These are phyloP conservation scores for Hypomyces perniciosus DNA, from an alignment of 2,329 filamentous ascomycete genomes.

Conservation along the genomic window DNA sequence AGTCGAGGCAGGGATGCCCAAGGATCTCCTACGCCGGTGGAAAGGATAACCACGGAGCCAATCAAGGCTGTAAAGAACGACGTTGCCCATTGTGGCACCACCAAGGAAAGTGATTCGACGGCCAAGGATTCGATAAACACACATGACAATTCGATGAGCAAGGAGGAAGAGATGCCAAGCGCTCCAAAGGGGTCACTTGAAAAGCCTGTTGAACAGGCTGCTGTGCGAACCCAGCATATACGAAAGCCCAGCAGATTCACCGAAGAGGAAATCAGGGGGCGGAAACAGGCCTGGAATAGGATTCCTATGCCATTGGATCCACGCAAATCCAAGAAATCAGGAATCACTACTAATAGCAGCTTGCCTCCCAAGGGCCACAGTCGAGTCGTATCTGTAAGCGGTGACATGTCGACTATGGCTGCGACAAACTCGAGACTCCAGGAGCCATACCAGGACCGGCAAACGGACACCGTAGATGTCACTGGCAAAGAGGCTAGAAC, in stretches of 20 bases:
- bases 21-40: too few relatives aligned
- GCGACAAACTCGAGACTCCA: not conserved
- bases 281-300: constrained; percentile 28
- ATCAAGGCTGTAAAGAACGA: not conserved
- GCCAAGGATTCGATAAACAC: too few relatives aligned
- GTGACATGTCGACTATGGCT: not conserved
- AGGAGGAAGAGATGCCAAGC: not conserved
- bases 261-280: constrained; percentile 25
- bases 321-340: constrained; percentile 13
- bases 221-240: not conserved
- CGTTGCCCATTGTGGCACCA: not conserved
- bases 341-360: not conserved
- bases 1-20: not conserved
- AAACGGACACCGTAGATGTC: not conserved
- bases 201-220: not conserved
- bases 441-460: not conserved
- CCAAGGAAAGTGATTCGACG: not conserved
- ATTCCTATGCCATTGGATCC: constrained; percentile 29
- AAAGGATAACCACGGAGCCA: not conserved
- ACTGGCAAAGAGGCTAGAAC: too few relatives aligned
- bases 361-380: not conserved
- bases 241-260: constrained; percentile 21
- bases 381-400: not conserved
- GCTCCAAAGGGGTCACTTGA: not conserved
- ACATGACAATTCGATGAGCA: not conserved